phyloP scores from a whole-genome alignment of 2,329 filamentous ascomycete species.

The Anisogramma anomala region DNA sequence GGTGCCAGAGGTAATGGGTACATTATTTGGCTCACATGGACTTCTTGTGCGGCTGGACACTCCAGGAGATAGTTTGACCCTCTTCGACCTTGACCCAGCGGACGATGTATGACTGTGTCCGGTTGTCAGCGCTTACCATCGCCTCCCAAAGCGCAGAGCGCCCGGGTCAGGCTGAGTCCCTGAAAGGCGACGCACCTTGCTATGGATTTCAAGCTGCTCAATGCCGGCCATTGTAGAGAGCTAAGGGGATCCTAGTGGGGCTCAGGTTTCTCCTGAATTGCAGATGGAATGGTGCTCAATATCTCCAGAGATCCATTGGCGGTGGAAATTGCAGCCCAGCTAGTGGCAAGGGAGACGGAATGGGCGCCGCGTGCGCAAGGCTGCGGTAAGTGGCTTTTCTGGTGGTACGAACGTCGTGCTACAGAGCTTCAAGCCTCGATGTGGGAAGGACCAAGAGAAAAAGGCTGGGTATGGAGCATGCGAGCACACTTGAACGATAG shows the following conservation, averaged over 20 bases:
- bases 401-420: too few relatives aligned
- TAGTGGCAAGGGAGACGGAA: neutral
- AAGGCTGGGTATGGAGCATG: too few relatives aligned
- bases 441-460: too few relatives aligned
- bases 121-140: slow-evolving; percentile 16
- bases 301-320: slow-evolving; percentile 8
- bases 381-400: neutral
- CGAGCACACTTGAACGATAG: too few relatives aligned
- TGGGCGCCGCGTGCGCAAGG: neutral
- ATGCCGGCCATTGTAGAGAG: slow-evolving; percentile 65
- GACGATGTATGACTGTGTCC: slow-evolving; percentile 79
- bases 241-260: neutral
- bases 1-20: neutral
- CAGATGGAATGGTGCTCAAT: slow-evolving; percentile 1
- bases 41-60: slow-evolving; percentile 93
- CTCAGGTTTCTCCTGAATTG: slow-evolving; percentile 2
- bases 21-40: slow-evolving; percentile 53
- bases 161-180: neutral
- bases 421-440: too few relatives aligned
- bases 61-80: slow-evolving; percentile 92
- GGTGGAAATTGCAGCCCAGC: neutral
- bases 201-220: slow-evolving; percentile 94
- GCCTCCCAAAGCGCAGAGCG: neutral
- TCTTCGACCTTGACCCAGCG: slow-evolving; percentile 91
- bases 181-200: slow-evolving; percentile 57